phyloP scores from a whole-genome alignment of 2,329 filamentous ascomycete species.

The Akanthomyces uredinophilus region DNA sequence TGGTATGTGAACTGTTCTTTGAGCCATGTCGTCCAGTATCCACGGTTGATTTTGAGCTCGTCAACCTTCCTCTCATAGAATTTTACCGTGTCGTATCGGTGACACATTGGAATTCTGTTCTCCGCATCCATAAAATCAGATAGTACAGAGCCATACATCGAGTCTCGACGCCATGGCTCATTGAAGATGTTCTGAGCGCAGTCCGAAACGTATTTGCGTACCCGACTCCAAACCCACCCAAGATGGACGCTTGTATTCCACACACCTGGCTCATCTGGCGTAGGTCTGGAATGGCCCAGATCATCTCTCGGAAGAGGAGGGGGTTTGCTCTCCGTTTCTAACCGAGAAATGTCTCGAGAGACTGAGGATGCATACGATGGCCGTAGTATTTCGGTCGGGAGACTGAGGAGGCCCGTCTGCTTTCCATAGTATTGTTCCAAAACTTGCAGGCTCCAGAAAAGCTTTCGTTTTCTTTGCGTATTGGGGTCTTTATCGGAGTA shows the following conservation, averaged over 20 bases:
- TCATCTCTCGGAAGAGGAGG: constrained; percentile 41
- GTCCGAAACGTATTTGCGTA: constrained; percentile 41
- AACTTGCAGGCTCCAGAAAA: constrained; percentile 48
- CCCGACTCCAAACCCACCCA: constrained; percentile 47
- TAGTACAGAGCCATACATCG: constrained; percentile 44
- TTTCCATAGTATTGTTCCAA: constrained; percentile 46
- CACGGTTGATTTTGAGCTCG: constrained; percentile 38
- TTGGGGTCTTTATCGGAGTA: constrained; percentile 32
- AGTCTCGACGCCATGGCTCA: constrained; percentile 48
- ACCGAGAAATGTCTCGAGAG: constrained; percentile 18
- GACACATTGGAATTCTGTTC: constrained; percentile 43
- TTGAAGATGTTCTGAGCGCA: constrained; percentile 42
- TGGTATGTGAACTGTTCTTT: constrained; percentile 51
- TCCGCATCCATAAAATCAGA: constrained; percentile 49
- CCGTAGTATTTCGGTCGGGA: constrained; percentile 37
- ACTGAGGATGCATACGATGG: constrained; percentile 26
- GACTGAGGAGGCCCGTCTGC: constrained; percentile 38
- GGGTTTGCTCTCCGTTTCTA: constrained; percentile 27
- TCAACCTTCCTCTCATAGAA: constrained; percentile 45
- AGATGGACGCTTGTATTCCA: constrained; percentile 46
- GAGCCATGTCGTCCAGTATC: constrained; percentile 49
- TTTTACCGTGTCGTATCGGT: constrained; percentile 48
- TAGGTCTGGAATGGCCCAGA: constrained; percentile 32
- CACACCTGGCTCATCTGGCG: constrained; percentile 38
- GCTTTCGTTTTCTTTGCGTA: constrained; percentile 41